Conservation (phyloP, 1,284 basidiomycete species). For the Cerioporus squamosus region DNA sequence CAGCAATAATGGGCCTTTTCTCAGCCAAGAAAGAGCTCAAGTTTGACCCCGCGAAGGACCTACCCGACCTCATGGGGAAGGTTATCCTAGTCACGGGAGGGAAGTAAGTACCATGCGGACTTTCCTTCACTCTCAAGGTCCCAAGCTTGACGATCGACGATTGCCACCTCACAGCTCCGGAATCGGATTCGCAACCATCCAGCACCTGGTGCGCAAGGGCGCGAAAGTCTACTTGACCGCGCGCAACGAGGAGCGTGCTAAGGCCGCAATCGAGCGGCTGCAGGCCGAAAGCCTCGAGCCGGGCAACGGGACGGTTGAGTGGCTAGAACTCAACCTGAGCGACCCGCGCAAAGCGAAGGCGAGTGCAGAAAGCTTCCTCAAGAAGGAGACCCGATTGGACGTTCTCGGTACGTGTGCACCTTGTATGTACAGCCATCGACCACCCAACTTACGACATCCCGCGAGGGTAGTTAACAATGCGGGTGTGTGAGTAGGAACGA, state of each 20-base stretch:
- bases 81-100: slow-evolving; percentile 47
- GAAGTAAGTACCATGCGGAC: slow-evolving; percentile 39
- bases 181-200: slow-evolving; percentile 45
- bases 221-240: slow-evolving; percentile 49
- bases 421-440: not conserved
- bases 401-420: slow-evolving; percentile 39
- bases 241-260: slow-evolving; percentile 43
- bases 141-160: not conserved
- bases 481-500: slow-evolving; percentile 40
- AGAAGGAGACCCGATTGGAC: slow-evolving; percentile 51
- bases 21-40: slow-evolving; percentile 5
- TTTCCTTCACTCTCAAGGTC: not conserved
- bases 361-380: slow-evolving; percentile 51
- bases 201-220: slow-evolving; percentile 42
- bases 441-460: not conserved
- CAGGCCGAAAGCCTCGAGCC: slow-evolving; percentile 36
- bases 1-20: slow-evolving; percentile 16
- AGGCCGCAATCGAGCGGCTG: slow-evolving; percentile 42
- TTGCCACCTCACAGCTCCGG: slow-evolving; percentile 31
- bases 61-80: slow-evolving; percentile 43
- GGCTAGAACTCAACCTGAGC: slow-evolving; percentile 51
- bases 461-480: slow-evolving; percentile 52
- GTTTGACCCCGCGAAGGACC: slow-evolving; percentile 34
- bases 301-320: slow-evolving; percentile 44
- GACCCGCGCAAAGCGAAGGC: slow-evolving; percentile 47